Conservation (phyloP, 2,329 filamentous ascomycete genomes). For the Chaetomiaceae sp. region DNA sequence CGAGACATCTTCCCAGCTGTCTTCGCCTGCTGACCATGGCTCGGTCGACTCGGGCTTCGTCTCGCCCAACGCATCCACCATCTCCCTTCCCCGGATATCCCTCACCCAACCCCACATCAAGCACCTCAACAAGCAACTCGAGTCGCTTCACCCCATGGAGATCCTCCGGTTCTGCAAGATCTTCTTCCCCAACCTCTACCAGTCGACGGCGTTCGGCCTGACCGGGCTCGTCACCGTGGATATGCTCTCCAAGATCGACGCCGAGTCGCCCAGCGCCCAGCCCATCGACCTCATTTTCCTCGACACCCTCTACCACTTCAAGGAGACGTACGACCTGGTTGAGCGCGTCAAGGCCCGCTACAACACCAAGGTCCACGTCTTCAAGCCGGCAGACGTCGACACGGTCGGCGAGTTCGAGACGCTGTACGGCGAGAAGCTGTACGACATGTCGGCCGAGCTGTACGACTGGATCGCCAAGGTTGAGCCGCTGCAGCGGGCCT, state of each 20-base stretch:
- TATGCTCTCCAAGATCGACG: slow-evolving; percentile 73
- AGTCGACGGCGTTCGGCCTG: slow-evolving; percentile 78
- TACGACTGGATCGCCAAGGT: slow-evolving; percentile 99
- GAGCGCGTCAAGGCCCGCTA: slow-evolving; percentile 73
- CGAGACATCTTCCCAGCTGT: slow-evolving; percentile 37
- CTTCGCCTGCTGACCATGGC: slow-evolving; percentile 35
- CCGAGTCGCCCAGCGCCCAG: slow-evolving; percentile 52
- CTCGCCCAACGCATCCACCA: slow-evolving; percentile 54
- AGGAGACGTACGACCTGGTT: slow-evolving; percentile 69
- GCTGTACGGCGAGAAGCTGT: slow-evolving; percentile 76
- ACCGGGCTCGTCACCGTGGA: slow-evolving; percentile 79
- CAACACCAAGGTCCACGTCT: slow-evolving; percentile 76
- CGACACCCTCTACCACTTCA: slow-evolving; percentile 78
- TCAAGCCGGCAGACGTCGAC: slow-evolving; percentile 74
- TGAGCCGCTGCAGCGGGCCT: slow-evolving; percentile 89
- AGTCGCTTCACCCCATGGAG: slow-evolving; percentile 82
- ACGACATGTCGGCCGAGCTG: slow-evolving; percentile 78
- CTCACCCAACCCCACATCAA: slow-evolving; percentile 85
- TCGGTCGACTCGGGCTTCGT: slow-evolving; percentile 79
- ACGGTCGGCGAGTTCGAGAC: slow-evolving; percentile 73
- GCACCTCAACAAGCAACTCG: slow-evolving; percentile 85
- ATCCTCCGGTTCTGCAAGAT: slow-evolving; percentile 89
- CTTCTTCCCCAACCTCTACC: slow-evolving; percentile 83
- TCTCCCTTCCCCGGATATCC: slow-evolving; percentile 69
- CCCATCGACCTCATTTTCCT: slow-evolving; percentile 70